Base-by-base conservation (phyloP, 2,329 filamentous ascomycete species). In the Pseudogymnoascus sp. region DNA sequence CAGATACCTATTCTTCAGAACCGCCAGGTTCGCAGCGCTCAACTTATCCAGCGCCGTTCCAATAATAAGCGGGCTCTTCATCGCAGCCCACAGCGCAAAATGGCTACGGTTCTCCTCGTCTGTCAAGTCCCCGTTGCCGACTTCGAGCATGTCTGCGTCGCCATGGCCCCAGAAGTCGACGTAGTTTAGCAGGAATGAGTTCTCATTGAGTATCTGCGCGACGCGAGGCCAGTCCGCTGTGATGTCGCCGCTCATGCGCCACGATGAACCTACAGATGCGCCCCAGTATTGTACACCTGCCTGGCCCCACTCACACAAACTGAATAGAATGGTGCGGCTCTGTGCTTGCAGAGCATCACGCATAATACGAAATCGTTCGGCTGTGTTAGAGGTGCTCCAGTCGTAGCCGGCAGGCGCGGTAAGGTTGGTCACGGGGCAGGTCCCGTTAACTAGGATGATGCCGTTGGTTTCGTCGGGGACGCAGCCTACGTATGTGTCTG, bases 151-250 rank as follows among this genome's bases (percentile, higher is more conserved):
- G 51, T 70, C 68, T 25, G 65, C 64, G 64, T 84, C 81, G 4
- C 77, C 78, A 65, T 79, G 77, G 9, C 79, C 77, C 71, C 78
- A 81, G 65, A 82, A 83, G 33, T 77, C 71, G 29, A 74, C 75
- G 4, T 72, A 70, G 61, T 80, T 74, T 63, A 77, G 70, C 59
- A 74, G 68, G 67, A 82, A 80, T 29, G 74, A 75, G n/a, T 79
- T 80, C 33, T 79, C 73, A 68, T 82, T 82, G 29, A 80, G 66
- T 60, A 83, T 81, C 60, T 74, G 71, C 2, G 73, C 65, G 31
- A 66, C 65, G 1, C 68, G 63, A 1, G 60, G 59, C 76, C 76
- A 78, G 38, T 68, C 63, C 0, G 73, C 71, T 31, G 69, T 64
- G 9, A 76, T 72, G 64, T 77, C 75, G 4, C 74, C 74, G 1